phyloP scores from a whole-genome alignment of 2,329 filamentous ascomycete species.

The Pyrenochaeta sp. region DNA sequence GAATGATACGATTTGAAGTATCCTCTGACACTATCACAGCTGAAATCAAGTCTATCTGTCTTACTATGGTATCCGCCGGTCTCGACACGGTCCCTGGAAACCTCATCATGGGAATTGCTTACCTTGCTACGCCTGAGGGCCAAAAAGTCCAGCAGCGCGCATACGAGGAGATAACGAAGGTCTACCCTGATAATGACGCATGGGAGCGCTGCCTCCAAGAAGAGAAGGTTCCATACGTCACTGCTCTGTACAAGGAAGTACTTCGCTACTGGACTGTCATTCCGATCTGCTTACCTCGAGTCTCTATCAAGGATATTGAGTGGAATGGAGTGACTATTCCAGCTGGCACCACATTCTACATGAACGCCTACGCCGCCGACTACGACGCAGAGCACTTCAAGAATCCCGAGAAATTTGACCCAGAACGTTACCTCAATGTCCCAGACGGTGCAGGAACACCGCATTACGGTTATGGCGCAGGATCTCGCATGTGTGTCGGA shows the following conservation, averaged over 20 bases:
- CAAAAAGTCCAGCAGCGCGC: slow-evolving; percentile 75
- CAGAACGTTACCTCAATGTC: slow-evolving; percentile 70
- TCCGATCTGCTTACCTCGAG: slow-evolving; percentile 77
- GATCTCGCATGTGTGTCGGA: slow-evolving; percentile 56
- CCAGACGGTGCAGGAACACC: slow-evolving; percentile 55
- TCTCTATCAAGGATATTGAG: slow-evolving; percentile 74
- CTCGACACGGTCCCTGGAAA: slow-evolving; percentile 84
- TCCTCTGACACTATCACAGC: slow-evolving; percentile 57
- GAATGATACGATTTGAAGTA: too few relatives aligned
- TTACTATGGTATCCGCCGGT: slow-evolving; percentile 83
- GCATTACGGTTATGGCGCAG: slow-evolving; percentile 59
- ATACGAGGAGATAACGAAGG: slow-evolving; percentile 72
- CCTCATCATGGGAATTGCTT: slow-evolving; percentile 79
- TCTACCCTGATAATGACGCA: slow-evolving; percentile 76
- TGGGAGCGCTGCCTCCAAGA: slow-evolving; percentile 76
- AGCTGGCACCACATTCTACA: slow-evolving; percentile 77
- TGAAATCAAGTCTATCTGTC: slow-evolving; percentile 80
- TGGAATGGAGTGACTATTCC: slow-evolving; percentile 74
- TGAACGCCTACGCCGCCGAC: slow-evolving; percentile 79
- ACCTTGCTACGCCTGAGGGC: slow-evolving; percentile 72
- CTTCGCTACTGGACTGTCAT: slow-evolving; percentile 82
- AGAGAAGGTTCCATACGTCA: slow-evolving; percentile 79
- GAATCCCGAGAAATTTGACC: slow-evolving; percentile 67
- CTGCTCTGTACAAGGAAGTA: slow-evolving; percentile 79
- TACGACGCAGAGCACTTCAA: slow-evolving; percentile 75